These are phyloP conservation scores for Euphorbia tirucalli DNA, from an alignment of 345 rosid genomes.

Conservation along the genomic window DNA sequence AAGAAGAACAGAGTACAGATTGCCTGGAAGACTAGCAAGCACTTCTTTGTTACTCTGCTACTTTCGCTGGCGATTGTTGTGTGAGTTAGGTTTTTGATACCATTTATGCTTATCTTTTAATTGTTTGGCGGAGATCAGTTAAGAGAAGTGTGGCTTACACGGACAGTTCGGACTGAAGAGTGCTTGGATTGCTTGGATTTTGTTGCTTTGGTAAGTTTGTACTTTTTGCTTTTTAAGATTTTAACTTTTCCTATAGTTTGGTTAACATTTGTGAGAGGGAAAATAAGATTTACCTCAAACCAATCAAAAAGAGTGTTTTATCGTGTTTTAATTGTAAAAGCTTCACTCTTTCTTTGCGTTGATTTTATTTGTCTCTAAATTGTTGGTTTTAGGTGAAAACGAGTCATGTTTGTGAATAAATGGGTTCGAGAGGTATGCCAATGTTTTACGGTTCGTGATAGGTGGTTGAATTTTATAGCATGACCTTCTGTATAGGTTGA, in stretches of 20 bases:
- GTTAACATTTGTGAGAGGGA: not conserved
- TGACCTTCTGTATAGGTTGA: not conserved
- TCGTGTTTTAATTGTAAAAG: not conserved
- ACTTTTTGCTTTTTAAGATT: not conserved
- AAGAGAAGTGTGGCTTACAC: not conserved
- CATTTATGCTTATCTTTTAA: not conserved
- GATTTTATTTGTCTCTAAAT: slow-evolving; percentile 4
- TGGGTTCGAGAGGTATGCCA: slow-evolving; percentile 20
- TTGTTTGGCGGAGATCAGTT: not conserved
- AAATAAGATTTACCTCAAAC: not conserved
- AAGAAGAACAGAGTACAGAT: not conserved
- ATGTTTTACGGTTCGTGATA: not conserved
- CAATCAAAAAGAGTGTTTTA: not conserved
- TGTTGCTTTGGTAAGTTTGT: not conserved
- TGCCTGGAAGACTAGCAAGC: not conserved
- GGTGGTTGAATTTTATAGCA: not conserved
- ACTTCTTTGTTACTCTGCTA: not conserved
- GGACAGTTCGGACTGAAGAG: not conserved
- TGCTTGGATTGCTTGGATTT: not conserved
- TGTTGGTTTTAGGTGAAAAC: slow-evolving; percentile 8
- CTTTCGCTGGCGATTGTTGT: too few species aligned
- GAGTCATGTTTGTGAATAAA: slow-evolving; percentile 13
- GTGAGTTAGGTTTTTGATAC: not conserved
- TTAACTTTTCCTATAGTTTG: not conserved
- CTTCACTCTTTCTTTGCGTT: not conserved